Conservation (phyloP, 768 basidiomycete species). For the Basidioascus undulatus region DNA sequence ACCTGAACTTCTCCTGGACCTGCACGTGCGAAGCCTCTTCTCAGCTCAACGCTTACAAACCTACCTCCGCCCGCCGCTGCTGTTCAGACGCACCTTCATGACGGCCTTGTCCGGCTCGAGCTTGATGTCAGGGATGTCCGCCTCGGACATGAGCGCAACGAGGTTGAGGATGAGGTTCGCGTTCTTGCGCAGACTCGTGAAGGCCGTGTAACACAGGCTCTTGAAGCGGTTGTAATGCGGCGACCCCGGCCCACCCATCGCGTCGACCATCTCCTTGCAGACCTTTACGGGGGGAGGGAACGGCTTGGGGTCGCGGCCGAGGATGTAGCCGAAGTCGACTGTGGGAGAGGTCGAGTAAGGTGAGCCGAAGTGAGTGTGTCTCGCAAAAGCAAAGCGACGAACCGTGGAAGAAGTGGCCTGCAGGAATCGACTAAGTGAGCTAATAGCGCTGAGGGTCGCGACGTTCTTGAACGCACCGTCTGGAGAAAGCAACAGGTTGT, state of each 20-base stretch:
- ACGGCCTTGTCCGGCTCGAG: constrained; percentile 28
- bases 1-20: constrained; percentile 86
- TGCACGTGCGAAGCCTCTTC: constrained; percentile 69
- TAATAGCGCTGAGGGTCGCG: background rate
- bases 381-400: background rate
- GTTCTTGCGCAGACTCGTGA: constrained; percentile 83
- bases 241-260: constrained; percentile 91
- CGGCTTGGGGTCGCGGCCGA: constrained; percentile 90
- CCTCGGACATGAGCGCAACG: constrained; percentile 89
- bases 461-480: constrained; percentile 37
- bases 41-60: background rate
- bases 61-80: too few relatives aligned
- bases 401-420: constrained; percentile 90
- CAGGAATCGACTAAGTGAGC: background rate
- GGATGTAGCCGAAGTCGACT: constrained; percentile 98
- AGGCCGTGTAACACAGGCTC: constrained; percentile 90
- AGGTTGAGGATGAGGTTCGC: constrained; percentile 92
- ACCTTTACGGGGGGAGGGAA: constrained; percentile 96
- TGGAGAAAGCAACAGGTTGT: constrained; percentile 74
- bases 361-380: background rate
- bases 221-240: constrained; percentile 94
- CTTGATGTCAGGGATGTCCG: constrained; percentile 93
- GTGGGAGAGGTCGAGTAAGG: background rate
- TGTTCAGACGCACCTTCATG: constrained; percentile 20
- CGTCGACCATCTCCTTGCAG: constrained; percentile 98